Conservation (phyloP, 768 basidiomycete genomes). For the Suillus placidus region DNA sequence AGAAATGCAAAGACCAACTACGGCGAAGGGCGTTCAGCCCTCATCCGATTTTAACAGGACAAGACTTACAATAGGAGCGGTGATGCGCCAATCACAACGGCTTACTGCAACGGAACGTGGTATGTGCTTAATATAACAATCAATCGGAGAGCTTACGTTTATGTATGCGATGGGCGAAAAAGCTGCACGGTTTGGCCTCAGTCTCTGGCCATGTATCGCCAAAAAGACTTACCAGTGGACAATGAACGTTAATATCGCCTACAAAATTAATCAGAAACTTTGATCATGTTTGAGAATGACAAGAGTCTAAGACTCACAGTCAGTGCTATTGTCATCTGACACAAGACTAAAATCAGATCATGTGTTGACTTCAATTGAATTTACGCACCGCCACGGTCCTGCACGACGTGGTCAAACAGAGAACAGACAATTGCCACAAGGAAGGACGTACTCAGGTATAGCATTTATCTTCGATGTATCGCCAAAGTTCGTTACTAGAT, state of each 20-base stretch:
- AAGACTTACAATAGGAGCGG: slow-evolving; percentile 38
- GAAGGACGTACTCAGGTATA: slow-evolving; percentile 45
- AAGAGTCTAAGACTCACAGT: slow-evolving; percentile 30
- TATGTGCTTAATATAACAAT: slow-evolving; percentile 1
- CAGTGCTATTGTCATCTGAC: slow-evolving; percentile 29
- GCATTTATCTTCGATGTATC: slow-evolving; percentile 38
- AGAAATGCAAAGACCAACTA: slow-evolving; percentile 35
- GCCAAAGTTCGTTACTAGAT: slow-evolving; percentile 49
- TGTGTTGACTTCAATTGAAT: background rate
- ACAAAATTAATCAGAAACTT: slow-evolving; percentile 27
- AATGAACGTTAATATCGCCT: slow-evolving; percentile 50
- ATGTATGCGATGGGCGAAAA: slow-evolving; percentile 45
- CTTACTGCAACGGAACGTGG: slow-evolving; percentile 24
- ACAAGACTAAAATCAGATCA: slow-evolving; percentile 8
- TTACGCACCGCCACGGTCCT: slow-evolving; percentile 32
- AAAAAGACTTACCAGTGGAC: slow-evolving; percentile 48
- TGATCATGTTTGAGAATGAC: background rate
- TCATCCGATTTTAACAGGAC: background rate
- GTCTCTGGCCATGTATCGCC: background rate
- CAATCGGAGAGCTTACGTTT: slow-evolving; percentile 34
- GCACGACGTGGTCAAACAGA: background rate
- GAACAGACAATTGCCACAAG: background rate
- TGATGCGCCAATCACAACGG: slow-evolving; percentile 31
- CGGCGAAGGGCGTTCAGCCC: background rate
- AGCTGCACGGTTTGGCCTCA: slow-evolving; percentile 23